phyloP scores from a whole-genome alignment of 2,329 filamentous ascomycete species.

The Aspergillus piperis region DNA sequence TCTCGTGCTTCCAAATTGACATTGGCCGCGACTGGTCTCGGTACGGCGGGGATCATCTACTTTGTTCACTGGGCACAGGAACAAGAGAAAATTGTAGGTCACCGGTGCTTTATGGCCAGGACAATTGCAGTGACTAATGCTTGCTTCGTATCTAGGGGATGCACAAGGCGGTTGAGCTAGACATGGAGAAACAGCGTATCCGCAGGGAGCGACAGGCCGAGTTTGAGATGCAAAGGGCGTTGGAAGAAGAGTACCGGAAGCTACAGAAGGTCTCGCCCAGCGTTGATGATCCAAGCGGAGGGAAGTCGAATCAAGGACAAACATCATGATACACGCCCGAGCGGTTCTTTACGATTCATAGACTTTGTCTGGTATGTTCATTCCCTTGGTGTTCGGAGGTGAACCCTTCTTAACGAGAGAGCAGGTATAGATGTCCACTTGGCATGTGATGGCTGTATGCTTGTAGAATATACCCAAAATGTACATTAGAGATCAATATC shows the following conservation, averaged over 20 bases:
- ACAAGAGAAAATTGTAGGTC: conserved; percentile 74
- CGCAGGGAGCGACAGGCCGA: conserved; percentile 90
- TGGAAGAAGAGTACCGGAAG: conserved; percentile 89
- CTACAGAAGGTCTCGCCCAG: conserved; percentile 73
- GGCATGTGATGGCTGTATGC: background rate
- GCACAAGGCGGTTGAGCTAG: conserved; percentile 90
- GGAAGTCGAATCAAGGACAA: conserved; percentile 22
- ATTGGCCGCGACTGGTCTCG: conserved; percentile 72
- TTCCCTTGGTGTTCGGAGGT: background rate
- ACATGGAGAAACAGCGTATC: conserved; percentile 89
- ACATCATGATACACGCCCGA: conserved; percentile 22
- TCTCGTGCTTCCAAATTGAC: conserved; percentile 88
- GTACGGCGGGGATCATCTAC: conserved; percentile 73
- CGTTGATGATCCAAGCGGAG: conserved; percentile 25
- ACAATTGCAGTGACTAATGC: conserved; percentile 10
- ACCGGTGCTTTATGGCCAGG: background rate
- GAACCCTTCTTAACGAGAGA: background rate
- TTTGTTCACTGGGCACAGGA: conserved; percentile 90
- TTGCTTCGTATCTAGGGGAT: conserved; percentile 63
- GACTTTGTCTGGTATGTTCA: background rate
- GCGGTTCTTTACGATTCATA: background rate
- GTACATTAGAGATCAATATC: conserved; percentile 18
- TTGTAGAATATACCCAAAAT: conserved; percentile 22
- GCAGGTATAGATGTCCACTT: background rate
- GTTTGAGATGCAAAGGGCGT: conserved; percentile 83